Evolutionary conservation across 306 rosid genomes (phyloP).

Genomic region (Pachyrhizus erosus): DNA sequence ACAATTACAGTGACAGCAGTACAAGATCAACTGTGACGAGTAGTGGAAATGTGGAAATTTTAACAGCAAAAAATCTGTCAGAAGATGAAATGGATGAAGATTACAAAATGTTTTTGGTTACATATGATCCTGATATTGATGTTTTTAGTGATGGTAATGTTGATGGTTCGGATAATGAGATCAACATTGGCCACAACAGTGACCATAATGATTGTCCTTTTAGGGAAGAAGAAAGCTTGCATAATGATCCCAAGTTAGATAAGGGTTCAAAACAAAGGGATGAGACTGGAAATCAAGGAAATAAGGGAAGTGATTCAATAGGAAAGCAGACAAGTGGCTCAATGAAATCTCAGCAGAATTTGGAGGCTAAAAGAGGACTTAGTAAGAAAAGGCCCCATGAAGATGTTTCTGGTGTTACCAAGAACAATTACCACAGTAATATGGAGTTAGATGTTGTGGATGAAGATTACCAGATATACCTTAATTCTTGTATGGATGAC

Average conservation of each 20-base stretch:
- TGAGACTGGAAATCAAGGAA: background rate
- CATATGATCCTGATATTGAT: background rate
- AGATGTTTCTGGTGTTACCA: background rate
- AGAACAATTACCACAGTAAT: constrained; percentile 4
- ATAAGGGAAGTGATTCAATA: background rate
- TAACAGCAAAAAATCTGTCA: background rate
- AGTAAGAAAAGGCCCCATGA: background rate
- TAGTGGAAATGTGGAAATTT: background rate
- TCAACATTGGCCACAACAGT: background rate
- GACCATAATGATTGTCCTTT: constrained; percentile 44
- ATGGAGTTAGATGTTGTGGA: constrained; percentile 35
- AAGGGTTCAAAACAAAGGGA: background rate
- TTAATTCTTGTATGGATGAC: constrained; percentile 34
- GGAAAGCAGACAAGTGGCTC: background rate
- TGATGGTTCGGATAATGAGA: background rate
- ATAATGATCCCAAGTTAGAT: background rate
- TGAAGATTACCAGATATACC: constrained; percentile 41
- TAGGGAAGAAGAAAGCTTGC: constrained; percentile 19
- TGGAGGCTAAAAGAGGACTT: background rate
- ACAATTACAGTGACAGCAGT: constrained; percentile 1
- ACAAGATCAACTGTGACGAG: constrained; percentile 1
- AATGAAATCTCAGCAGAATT: background rate
- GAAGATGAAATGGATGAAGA: constrained; percentile 34
- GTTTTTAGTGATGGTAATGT: constrained; percentile 4
- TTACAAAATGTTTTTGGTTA: constrained; percentile 22